These are phyloP conservation scores for Theobroma grandiflorum DNA, from an alignment of 441 rosid genomes.

Conservation along the genomic window DNA sequence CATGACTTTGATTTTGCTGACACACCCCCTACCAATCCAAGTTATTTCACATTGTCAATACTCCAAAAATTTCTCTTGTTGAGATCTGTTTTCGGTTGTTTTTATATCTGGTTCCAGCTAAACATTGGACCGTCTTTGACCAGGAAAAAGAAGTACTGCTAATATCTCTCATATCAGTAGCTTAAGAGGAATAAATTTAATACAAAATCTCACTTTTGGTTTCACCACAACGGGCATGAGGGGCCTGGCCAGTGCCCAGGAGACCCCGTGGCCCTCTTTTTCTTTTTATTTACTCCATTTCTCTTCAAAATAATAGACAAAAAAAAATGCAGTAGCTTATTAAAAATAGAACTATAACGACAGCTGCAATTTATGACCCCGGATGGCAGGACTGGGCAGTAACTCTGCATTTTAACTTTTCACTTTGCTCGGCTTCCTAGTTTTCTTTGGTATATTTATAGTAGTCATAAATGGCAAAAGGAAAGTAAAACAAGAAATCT, in stretches of 20 bases:
- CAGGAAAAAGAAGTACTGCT: background rate
- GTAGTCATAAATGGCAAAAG: too few relatives aligned
- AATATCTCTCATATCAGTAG: background rate
- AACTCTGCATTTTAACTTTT: too few relatives aligned
- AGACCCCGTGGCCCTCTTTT: background rate
- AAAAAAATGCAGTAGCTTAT: background rate
- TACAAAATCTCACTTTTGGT: constrained; percentile 20
- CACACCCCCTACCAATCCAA: background rate
- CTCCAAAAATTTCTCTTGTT: background rate
- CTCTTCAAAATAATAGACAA: background rate
- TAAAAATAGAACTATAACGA: background rate
- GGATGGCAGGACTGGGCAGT: background rate
- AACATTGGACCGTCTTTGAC: background rate
- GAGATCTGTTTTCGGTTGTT: background rate
- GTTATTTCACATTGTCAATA: background rate
- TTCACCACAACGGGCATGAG: background rate
- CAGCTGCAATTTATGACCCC: background rate
- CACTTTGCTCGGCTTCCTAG: too few relatives aligned
- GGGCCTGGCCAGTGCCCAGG: background rate
- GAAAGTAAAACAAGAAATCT: too few relatives aligned
- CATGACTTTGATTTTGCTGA: background rate
- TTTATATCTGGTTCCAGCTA: background rate
- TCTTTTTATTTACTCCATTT: background rate
- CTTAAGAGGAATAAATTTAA: constrained; percentile 4
- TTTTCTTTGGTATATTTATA: too few relatives aligned